Conservation (phyloP, 2,329 filamentous ascomycete genomes). For the Cytospora piceae region DNA sequence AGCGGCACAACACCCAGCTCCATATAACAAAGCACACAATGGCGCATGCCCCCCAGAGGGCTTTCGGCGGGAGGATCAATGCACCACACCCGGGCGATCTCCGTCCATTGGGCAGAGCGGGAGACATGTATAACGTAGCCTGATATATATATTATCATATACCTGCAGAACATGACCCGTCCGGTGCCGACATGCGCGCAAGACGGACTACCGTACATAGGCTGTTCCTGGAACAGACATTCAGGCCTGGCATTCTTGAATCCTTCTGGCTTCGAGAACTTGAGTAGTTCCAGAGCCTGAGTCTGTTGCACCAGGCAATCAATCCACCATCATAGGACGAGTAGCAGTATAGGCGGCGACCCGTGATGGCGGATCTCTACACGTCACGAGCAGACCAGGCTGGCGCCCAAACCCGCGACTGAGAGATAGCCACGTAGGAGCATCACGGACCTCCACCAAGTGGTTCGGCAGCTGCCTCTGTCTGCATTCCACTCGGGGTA, state of each 20-base stretch:
- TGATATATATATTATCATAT: not conserved
- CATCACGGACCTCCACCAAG: not conserved
- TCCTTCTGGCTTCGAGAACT: not conserved
- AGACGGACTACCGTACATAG: not conserved
- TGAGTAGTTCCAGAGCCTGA: too few relatives aligned
- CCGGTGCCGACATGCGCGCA: conserved; percentile 1
- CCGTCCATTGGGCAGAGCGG: not conserved
- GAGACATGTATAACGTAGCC: conserved; percentile 8
- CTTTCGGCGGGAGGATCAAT: conserved; percentile 26
- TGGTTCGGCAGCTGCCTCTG: not conserved
- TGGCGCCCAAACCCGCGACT: not conserved
- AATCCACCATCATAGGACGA: not conserved
- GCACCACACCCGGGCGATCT: conserved; percentile 19
- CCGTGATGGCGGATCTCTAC: not conserved
- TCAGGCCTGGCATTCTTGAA: not conserved
- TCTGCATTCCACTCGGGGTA: not conserved
- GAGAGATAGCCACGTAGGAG: not conserved
- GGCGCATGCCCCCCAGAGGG: conserved; percentile 6
- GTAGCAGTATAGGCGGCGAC: not conserved
- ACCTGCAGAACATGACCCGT: not conserved
- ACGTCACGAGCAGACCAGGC: not conserved
- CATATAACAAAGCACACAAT: conserved; percentile 13
- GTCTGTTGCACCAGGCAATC: not conserved
- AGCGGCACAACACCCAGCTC: conserved; percentile 3
- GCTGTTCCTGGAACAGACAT: not conserved